phyloP scores from a whole-genome alignment of 2,329 filamentous ascomycete genomes.

The Xylaria sp. region DNA sequence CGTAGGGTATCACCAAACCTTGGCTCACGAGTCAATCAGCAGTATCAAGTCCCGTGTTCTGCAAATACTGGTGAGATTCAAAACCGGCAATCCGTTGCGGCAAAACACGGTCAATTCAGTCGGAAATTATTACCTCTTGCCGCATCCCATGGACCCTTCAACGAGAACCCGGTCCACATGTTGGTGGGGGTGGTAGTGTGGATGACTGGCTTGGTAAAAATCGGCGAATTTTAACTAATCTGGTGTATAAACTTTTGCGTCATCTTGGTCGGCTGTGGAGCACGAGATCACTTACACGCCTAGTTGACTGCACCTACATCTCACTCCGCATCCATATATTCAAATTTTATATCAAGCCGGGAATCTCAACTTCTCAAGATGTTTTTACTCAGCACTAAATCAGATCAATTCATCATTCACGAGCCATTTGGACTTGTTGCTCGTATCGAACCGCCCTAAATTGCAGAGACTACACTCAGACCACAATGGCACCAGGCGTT shows the following conservation, averaged over 20 bases:
- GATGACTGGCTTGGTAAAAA: conserved; percentile 22
- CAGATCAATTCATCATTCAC: conserved; percentile 9
- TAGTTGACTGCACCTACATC: conserved; percentile 21
- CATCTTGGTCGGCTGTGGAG: conserved; percentile 32
- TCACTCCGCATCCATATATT: conserved; percentile 11
- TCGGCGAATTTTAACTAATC: conserved; percentile 48
- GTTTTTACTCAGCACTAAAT: not conserved
- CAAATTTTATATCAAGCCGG: conserved; percentile 36
- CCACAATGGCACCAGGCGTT: conserved; percentile 47
- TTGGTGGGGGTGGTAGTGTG: conserved; percentile 14
- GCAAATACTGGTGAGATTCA: not conserved
- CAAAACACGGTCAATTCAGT: conserved; percentile 11
- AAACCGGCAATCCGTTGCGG: conserved; percentile 5
- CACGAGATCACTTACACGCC: conserved; percentile 42
- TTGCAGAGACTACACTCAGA: not conserved
- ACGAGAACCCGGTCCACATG: conserved; percentile 16
- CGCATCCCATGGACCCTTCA: conserved; percentile 7
- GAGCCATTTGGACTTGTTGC: not conserved
- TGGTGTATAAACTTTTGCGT: conserved; percentile 4
- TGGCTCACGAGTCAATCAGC: conserved; percentile 2
- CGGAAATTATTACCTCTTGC: conserved; percentile 34
- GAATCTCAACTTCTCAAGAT: conserved; percentile 17
- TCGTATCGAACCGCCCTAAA: not conserved
- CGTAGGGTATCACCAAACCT: not conserved
- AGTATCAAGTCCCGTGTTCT: conserved; percentile 10